Evolutionary conservation across 805 yeast genomes (phyloP).

Genomic region (Barnettozyma salicaria): DNA sequence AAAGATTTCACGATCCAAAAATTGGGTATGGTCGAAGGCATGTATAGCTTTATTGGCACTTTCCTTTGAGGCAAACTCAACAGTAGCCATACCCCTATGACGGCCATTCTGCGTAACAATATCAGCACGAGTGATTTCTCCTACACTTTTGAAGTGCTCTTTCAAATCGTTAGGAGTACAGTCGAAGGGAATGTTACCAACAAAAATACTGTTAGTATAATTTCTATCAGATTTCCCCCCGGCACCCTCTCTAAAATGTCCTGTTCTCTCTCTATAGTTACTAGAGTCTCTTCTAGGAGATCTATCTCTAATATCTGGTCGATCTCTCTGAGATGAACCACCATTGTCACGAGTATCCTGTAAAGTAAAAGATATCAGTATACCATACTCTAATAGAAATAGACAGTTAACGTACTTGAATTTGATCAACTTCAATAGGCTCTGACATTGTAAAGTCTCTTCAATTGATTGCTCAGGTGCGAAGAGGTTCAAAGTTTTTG

Average conservation of each 20-base stretch:
- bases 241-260: constrained; percentile 28
- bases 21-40: constrained; percentile 56
- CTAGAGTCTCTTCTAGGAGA: constrained; percentile 32
- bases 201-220: constrained; percentile 61
- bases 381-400: neutral
- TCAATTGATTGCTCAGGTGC: neutral
- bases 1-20: constrained; percentile 72
- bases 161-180: constrained; percentile 54
- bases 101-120: constrained; percentile 73
- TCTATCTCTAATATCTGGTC: constrained; percentile 22
- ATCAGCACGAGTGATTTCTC: constrained; percentile 74
- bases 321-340: constrained; percentile 27
- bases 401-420: constrained; percentile 3
- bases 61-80: constrained; percentile 62
- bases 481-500: neutral
- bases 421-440: constrained; percentile 8
- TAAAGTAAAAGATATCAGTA: constrained; percentile 8
- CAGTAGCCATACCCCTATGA: constrained; percentile 88
- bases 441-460: constrained; percentile 5
- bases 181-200: constrained; percentile 68
- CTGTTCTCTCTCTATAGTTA: constrained; percentile 27
- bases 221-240: constrained; percentile 51
- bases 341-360: constrained; percentile 26
- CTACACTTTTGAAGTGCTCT: constrained; percentile 52
- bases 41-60: constrained; percentile 70